Percentiles rank a stretch among this genome's conserved stretches.
phyloP scores from a whole-genome alignment of 2,329 filamentous ascomycete species.

The Pestalotiopsis fici region DNA sequence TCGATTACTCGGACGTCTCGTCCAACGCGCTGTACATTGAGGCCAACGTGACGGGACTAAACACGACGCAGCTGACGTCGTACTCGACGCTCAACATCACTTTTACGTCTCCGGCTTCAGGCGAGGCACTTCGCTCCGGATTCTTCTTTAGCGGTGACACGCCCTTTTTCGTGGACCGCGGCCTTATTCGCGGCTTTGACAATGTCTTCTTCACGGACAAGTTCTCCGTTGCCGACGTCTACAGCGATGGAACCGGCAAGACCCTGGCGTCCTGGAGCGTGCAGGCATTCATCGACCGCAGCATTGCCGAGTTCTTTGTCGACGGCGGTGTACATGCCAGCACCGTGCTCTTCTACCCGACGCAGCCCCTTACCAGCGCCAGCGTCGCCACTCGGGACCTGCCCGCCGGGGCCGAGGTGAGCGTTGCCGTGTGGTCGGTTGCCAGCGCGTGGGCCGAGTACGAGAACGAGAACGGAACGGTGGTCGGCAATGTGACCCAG shows the following conservation, averaged over 20 bases:
- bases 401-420: constrained; percentile 33
- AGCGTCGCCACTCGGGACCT: constrained; percentile 33
- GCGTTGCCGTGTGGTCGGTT: constrained; percentile 36
- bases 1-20: constrained; percentile 51
- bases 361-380: constrained; percentile 38
- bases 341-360: constrained; percentile 53
- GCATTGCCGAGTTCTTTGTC: constrained; percentile 56
- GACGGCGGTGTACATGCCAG: constrained; percentile 50
- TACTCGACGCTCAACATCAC: constrained; percentile 49
- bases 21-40: constrained; percentile 57
- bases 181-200: constrained; percentile 47
- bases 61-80: constrained; percentile 20
- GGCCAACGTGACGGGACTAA: constrained; percentile 42
- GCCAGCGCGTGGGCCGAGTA: constrained; percentile 35
- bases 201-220: constrained; percentile 58
- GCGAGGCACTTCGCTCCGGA: constrained; percentile 50
- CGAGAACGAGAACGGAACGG: constrained; percentile 24
- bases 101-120: constrained; percentile 47
- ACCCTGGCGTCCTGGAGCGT: constrained; percentile 28
- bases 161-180: constrained; percentile 52
- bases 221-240: constrained; percentile 36
- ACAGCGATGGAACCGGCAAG: constrained; percentile 16
- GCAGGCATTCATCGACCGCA: constrained; percentile 53
- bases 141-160: constrained; percentile 49
- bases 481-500: constrained; percentile 24